Conservation (phyloP, 257 asterid species). For the Henckelia pumila region DNA sequence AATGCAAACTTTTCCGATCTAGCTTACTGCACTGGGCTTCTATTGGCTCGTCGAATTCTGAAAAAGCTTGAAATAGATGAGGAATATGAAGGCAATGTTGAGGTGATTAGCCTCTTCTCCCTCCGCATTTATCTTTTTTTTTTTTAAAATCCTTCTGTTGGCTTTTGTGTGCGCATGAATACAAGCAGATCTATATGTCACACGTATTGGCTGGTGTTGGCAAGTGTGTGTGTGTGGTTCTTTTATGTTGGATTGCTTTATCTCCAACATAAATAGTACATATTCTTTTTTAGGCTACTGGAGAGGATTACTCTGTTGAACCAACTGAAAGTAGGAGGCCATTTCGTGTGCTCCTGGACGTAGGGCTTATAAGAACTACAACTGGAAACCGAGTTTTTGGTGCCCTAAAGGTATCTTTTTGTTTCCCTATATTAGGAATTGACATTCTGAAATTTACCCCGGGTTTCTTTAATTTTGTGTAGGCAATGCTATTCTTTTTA, state of each 20-base stretch:
- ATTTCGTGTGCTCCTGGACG: constrained; percentile 65
- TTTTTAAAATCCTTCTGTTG: background rate
- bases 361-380: constrained; percentile 53
- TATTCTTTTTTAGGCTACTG: constrained; percentile 44
- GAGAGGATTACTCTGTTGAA: constrained; percentile 64
- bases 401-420: constrained; percentile 53
- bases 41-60: constrained; percentile 44
- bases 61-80: constrained; percentile 43
- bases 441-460: background rate
- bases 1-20: constrained; percentile 2
- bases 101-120: constrained; percentile 26
- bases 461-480: background rate
- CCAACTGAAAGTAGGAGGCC: constrained; percentile 63
- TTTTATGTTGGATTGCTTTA: background rate
- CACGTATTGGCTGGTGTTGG: background rate
- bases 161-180: background rate
- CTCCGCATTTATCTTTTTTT: background rate
- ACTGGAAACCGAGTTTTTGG: constrained; percentile 68
- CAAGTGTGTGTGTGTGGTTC: background rate
- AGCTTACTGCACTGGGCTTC: constrained; percentile 63
- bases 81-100: constrained; percentile 53
- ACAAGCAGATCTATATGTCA: background rate
- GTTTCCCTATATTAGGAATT: background rate
- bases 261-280: background rate
- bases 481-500: background rate